phyloP scores from a whole-genome alignment of 805 yeast genomes.

The Starmera quercuum region DNA sequence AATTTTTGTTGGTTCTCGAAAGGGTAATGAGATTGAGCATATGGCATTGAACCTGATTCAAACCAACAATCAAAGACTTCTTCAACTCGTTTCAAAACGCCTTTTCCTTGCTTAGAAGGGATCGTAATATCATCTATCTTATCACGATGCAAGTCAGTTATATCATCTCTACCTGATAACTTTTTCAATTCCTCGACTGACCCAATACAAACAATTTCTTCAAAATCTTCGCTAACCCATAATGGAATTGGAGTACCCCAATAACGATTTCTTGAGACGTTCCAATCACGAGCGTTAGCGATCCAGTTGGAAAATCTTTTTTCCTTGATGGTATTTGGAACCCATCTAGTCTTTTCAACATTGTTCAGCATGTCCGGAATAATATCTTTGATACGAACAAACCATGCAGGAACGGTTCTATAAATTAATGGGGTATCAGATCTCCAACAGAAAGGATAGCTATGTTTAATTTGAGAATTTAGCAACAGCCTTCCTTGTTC shows the following conservation, averaged over 20 bases:
- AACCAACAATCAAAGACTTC: constrained; percentile 99
- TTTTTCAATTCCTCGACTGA: constrained; percentile 81
- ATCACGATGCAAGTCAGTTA: constrained; percentile 93
- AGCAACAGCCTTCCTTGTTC: constrained; percentile 67
- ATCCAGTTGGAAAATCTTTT: constrained; percentile 98
- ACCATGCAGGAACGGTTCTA: constrained; percentile 98
- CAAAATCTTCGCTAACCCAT: constrained; percentile 92
- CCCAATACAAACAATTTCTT: constrained; percentile 90
- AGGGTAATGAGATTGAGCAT: constrained; percentile 94
- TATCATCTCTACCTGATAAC: constrained; percentile 72
- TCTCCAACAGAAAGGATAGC: constrained; percentile 99
- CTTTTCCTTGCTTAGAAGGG: constrained; percentile 87
- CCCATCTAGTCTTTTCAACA: constrained; percentile 89
- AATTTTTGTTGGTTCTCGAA: constrained; percentile 77
- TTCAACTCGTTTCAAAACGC: constrained; percentile 80
- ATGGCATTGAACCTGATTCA: constrained; percentile 99
- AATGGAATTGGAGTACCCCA: constrained; percentile 99
- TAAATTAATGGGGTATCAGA: constrained; percentile 96
- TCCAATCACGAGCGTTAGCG: constrained; percentile 99
- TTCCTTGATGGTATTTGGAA: constrained; percentile 82
- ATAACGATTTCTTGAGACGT: constrained; percentile 94
- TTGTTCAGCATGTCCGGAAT: constrained; percentile 85
- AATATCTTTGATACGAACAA: constrained; percentile 80
- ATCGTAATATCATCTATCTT: constrained; percentile 85
- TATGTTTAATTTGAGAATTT: constrained; percentile 82